Evolutionary conservation across 2,329 filamentous ascomycete genomes (phyloP), one percentile per base, ranked within the genome.

Genomic region (Pyricularia pennisetigena): DNA sequence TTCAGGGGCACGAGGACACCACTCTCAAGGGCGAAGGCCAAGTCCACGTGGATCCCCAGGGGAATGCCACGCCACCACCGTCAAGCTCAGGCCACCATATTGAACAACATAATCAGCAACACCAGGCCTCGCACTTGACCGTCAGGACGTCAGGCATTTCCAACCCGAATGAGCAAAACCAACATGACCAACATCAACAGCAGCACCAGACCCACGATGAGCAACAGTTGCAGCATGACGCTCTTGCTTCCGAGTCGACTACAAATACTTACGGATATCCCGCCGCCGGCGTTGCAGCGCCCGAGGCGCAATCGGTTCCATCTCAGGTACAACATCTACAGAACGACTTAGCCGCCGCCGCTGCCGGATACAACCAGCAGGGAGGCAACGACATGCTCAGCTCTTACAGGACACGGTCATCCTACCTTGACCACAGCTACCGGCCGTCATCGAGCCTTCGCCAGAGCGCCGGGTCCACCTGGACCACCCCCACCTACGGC

Each of bases 241-340:
- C 69, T 1, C 71, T 75, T 5, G 68, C 74, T 72, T 71, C 74
- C 74, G 72, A 82, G 73, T 67, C 82, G 79, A 69, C 79, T 85
- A 76, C 84, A 78, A 83, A 85, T 76, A 83, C 82, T 63, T 86
- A 86, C 72, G 80, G 80, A 65, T 88, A 86, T 74, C 83, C 81
- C 72, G 82, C 84, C 69, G 81, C 81, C 82, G 77, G 82, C 81
- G 75, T 78, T 68, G 76, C 81, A 65, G 78, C 81, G 71, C 82
- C 81, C 82, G 63, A 65, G 63, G 35, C 63, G 35, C 63, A 41
- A 49, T 7, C 41, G 29, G 29, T 65, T 24, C 63, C 63, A 23
- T 35, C 63, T 35, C 29, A 41, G 29, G 63, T 29, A n/a, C 63
- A 30, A 71, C 82, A 70, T 82, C 79, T 74, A 8, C 79, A 80